Conservation (phyloP, 768 basidiomycete species). For the Amanita molliuscula region DNA sequence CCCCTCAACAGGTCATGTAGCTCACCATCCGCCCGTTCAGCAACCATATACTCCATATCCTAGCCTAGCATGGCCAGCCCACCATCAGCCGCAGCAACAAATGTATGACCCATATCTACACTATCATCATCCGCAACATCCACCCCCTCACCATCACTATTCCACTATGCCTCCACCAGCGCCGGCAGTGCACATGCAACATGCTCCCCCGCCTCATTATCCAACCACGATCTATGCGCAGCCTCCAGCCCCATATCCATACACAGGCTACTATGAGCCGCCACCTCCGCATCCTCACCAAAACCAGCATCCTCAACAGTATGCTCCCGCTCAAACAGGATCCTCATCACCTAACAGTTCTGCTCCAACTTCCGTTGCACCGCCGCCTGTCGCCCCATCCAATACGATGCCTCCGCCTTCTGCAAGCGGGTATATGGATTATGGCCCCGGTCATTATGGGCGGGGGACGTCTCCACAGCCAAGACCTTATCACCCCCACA, state of each 20-base stretch:
- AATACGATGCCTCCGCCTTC: conserved; percentile 8
- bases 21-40: conserved; percentile 6
- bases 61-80: conserved; percentile 9
- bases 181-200: conserved; percentile 10
- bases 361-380: not conserved
- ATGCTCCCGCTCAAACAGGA: conserved; percentile 8
- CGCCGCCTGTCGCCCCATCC: conserved; percentile 2
- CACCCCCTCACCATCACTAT: conserved; percentile 13
- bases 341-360: conserved; percentile 1
- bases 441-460: not conserved
- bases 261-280: conserved; percentile 14
- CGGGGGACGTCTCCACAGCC: conserved; percentile 7
- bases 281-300: conserved; percentile 18
- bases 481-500: conserved; percentile 9
- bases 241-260: conserved; percentile 15
- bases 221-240: conserved; percentile 15
- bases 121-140: conserved; percentile 12
- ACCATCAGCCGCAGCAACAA: conserved; percentile 7
- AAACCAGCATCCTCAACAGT: conserved; percentile 17
- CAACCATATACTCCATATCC: conserved; percentile 7
- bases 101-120: conserved; percentile 12
- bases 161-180: conserved; percentile 14
- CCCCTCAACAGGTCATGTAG: conserved; percentile 4
- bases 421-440: conserved; percentile 1
- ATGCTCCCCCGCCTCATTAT: conserved; percentile 18